A percentile compares a stretch with the other conserved stretches of the same genome.
These are phyloP conservation scores for Aspergillus flavus DNA, from an alignment of 2,329 filamentous ascomycete species.

Conservation along the genomic window DNA sequence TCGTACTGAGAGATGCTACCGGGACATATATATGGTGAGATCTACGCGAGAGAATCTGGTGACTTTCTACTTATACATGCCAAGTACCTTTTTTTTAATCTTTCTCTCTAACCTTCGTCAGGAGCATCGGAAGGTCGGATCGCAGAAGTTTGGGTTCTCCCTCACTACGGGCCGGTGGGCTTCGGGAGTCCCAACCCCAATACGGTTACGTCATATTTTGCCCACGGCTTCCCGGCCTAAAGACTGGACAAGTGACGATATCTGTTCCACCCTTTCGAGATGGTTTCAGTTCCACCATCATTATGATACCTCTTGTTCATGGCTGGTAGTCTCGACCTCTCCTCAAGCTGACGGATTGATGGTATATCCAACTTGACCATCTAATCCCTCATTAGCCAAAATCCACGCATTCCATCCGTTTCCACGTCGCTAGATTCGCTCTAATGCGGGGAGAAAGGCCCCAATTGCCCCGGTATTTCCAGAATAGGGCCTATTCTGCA, in stretches of 20 bases:
- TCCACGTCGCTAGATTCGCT: background rate
- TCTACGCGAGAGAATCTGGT: background rate
- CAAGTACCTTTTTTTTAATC: background rate
- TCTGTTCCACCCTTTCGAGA: background rate
- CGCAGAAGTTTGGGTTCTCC: slow-evolving; percentile 14
- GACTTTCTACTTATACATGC: background rate
- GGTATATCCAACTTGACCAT: background rate
- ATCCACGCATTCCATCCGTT: background rate
- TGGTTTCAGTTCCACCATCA: slow-evolving; percentile 3
- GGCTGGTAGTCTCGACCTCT: no score
- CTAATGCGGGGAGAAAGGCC: background rate
- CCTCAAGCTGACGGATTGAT: no score
- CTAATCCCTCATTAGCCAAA: background rate
- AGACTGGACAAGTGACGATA: slow-evolving; percentile 4
- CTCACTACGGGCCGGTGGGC: slow-evolving; percentile 16
- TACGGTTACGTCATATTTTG: slow-evolving; percentile 17
- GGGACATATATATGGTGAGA: slow-evolving; percentile 13
- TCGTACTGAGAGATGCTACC: slow-evolving; percentile 14
- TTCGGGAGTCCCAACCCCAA: slow-evolving; percentile 12
- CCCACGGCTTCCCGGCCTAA: slow-evolving; percentile 16
- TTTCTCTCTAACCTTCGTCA: background rate
- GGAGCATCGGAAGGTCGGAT: slow-evolving; percentile 16
- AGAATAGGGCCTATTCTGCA: slow-evolving; percentile 2
- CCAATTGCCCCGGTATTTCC: slow-evolving; percentile 3
- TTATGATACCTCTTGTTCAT: slow-evolving; percentile 1